Conservation (phyloP, 768 basidiomycete genomes). For the Phylloporus arenicola region DNA sequence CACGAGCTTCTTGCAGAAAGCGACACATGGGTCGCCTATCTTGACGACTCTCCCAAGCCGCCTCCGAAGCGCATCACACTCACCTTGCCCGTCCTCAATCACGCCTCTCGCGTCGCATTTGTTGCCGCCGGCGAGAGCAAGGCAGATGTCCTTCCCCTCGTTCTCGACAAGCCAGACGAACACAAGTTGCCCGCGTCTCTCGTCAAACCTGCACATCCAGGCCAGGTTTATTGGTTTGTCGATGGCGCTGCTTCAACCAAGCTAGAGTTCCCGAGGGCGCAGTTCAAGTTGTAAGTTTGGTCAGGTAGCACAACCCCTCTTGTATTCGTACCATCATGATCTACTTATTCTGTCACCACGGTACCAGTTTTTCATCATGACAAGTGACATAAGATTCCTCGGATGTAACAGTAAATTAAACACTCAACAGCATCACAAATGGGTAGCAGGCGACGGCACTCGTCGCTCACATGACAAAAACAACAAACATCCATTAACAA, state of each 20-base stretch:
- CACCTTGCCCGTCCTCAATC: conserved; percentile 87
- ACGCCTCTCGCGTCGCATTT: conserved; percentile 83
- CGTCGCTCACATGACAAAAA: conserved; percentile 23
- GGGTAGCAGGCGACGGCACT: conserved; percentile 29
- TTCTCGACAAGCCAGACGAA: conserved; percentile 78
- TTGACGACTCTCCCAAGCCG: conserved; percentile 93
- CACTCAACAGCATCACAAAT: conserved; percentile 29
- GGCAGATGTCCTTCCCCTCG: conserved; percentile 59
- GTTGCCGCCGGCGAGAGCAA: conserved; percentile 84
- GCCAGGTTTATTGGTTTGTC: conserved; percentile 92
- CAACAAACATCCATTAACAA: conserved; percentile 48
- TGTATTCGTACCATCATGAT: conserved; percentile 24
- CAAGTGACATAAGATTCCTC: conserved; percentile 23
- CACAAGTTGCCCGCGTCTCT: conserved; percentile 72
- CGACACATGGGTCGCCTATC: conserved; percentile 91
- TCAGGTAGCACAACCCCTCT: conserved; percentile 6
- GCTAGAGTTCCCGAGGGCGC: conserved; percentile 50
- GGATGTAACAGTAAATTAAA: conserved; percentile 28
- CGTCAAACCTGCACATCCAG: conserved; percentile 73
- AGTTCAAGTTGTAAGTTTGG: conserved; percentile 47
- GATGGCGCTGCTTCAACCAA: conserved; percentile 77
- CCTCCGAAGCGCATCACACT: conserved; percentile 87
- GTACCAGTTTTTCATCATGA: conserved; percentile 7
- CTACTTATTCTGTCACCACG: conserved; percentile 15
- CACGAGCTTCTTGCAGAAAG: conserved; percentile 79